phyloP scores from a whole-genome alignment of 768 basidiomycete species.

The Lactarius evosmus region DNA sequence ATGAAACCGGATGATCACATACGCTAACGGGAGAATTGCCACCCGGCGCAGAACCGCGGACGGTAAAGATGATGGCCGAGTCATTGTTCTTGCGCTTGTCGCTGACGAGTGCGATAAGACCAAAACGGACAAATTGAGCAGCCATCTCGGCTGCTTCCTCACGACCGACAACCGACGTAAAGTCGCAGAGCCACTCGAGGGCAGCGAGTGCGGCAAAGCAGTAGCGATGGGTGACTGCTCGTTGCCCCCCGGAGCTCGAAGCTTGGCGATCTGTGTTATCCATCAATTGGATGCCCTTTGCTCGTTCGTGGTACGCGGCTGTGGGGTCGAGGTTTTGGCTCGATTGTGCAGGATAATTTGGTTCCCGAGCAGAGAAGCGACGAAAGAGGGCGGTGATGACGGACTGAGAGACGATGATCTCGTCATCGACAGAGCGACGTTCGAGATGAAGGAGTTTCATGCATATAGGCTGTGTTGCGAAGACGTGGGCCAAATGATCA shows the following conservation, averaged over 20 bases:
- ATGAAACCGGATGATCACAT: slow-evolving; percentile 34
- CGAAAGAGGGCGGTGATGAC: slow-evolving; percentile 95
- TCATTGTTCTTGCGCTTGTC: slow-evolving; percentile 91
- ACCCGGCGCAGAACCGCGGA: slow-evolving; percentile 73
- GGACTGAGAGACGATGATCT: slow-evolving; percentile 92
- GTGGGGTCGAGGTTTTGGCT: slow-evolving; percentile 55
- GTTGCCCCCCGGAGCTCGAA: slow-evolving; percentile 48
- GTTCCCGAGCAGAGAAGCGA: slow-evolving; percentile 84
- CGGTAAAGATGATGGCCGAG: slow-evolving; percentile 90
- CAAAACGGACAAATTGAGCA: slow-evolving; percentile 95
- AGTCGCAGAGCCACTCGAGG: slow-evolving; percentile 97
- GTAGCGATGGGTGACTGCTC: slow-evolving; percentile 51
- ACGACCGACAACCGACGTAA: slow-evolving; percentile 90
- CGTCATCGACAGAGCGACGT: slow-evolving; percentile 87
- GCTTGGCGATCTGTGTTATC: slow-evolving; percentile 62
- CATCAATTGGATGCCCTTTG: slow-evolving; percentile 66
- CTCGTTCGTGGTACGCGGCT: slow-evolving; percentile 73
- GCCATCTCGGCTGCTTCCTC: slow-evolving; percentile 98
- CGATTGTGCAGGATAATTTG: slow-evolving; percentile 66
- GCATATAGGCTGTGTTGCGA: slow-evolving; percentile 90
- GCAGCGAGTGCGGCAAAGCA: slow-evolving; percentile 87
- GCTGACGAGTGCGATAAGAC: slow-evolving; percentile 82
- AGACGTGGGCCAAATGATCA: slow-evolving; percentile 87
- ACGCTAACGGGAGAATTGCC: slow-evolving; percentile 74
- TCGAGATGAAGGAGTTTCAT: slow-evolving; percentile 98